These are phyloP conservation scores for Scedosporium aurantiacum DNA, from an alignment of 2,329 filamentous ascomycete genomes.

Conservation along the genomic window DNA sequence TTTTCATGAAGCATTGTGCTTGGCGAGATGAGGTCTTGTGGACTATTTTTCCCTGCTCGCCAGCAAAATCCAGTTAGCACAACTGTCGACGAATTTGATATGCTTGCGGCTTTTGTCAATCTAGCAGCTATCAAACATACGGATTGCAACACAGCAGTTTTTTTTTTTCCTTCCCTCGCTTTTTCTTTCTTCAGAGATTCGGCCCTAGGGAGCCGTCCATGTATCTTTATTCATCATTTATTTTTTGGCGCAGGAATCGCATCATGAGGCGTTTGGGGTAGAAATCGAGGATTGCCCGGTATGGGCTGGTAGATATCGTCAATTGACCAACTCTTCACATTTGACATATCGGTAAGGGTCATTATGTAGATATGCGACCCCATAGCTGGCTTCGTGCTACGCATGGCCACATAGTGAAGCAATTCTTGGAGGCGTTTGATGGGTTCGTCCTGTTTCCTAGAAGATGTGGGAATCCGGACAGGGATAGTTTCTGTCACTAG, in stretches of 20 bases:
- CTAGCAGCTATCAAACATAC: too few relatives aligned
- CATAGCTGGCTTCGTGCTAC: too few relatives aligned
- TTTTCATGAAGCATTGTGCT: not conserved
- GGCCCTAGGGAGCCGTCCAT: not conserved
- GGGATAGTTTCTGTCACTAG: too few relatives aligned
- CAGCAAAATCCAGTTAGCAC: not conserved
- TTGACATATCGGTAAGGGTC: too few relatives aligned
- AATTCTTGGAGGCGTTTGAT: too few relatives aligned
- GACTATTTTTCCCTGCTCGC: not conserved
- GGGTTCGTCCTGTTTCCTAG: too few relatives aligned
- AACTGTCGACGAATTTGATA: not conserved
- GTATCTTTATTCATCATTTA: not conserved
- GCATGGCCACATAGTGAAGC: too few relatives aligned
- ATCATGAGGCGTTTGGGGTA: not conserved
- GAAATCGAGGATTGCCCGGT: not conserved
- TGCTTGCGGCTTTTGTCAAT: too few relatives aligned
- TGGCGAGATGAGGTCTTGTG: not conserved
- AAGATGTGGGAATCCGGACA: too few relatives aligned
- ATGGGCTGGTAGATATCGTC: not conserved
- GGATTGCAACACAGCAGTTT: not conserved
- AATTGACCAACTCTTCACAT: not conserved
- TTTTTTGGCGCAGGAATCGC: not conserved
- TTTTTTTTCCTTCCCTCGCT: not conserved
- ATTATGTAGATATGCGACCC: too few relatives aligned
- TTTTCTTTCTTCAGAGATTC: not conserved